Base-by-base conservation (phyloP, 495 filamentous ascomycete species). In the Hypoxylon rickii region DNA sequence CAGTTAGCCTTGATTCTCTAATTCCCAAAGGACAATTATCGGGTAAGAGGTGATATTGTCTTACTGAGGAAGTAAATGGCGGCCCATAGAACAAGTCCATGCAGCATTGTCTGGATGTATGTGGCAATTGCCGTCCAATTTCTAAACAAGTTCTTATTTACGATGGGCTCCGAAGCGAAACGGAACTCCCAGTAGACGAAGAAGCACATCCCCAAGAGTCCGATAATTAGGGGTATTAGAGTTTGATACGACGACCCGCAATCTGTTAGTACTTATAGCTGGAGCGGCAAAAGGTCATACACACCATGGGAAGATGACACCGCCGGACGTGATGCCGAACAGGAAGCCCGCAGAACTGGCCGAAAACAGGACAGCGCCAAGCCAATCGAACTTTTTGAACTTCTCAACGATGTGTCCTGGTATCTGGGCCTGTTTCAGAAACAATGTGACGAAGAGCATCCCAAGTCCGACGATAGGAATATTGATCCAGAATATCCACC, bases 51-150 rank as follows among this genome's bases (percentile, higher is more conserved):
- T 43, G 13, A 18, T 13, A 29, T 29, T 29, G 73, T 29, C 55
- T 38, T 40, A 49, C 33, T 47, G 24, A 86, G 61, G 24, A 84
- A 88, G 52, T 88, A 87, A 1, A 89, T 61, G 1, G 83, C 63
- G 11, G 55, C 62, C 72, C 73, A 79, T 32, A 76, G 67, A 22
- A 79, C 59, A 33, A 74, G 66, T 20, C 72, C 83, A 61, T 77
- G 84, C 65, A 74, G 73, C 58, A 72, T 73, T 1, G 75, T 76
- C 7, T 65, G 78, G 18, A 81, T 38, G 38, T 70, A 68, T n/a
- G 38, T n/a, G 7, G 38, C 26, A 24, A 57, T 39, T 10, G 66
- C 58, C 21, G 71, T 86, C 63, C 78, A 67, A 26, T 58, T 65
- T 21, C 55, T 61, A 65, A 77, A 76, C 47, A 78, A 53, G 10